These are phyloP conservation scores for Candida peoriensis DNA, from an alignment of 805 yeast genomes.

Conservation along the genomic window DNA sequence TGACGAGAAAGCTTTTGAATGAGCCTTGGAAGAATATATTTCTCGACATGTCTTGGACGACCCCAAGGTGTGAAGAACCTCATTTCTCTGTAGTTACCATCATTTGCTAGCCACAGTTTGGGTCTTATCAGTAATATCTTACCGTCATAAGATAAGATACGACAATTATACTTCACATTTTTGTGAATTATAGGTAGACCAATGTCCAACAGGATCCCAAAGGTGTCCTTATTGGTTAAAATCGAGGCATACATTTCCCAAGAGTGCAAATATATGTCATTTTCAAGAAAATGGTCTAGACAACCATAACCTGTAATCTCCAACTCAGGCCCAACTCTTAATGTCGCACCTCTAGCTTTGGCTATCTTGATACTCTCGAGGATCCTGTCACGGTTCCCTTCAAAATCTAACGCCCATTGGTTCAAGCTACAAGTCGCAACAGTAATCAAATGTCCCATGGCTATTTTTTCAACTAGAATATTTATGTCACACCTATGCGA, in stretches of 20 bases:
- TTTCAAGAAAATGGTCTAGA: constrained; percentile 88
- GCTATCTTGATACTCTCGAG: constrained; percentile 75
- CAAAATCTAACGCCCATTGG: constrained; percentile 99
- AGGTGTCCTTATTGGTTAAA: constrained; percentile 58
- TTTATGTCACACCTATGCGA: neutral
- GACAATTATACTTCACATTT: constrained; percentile 85
- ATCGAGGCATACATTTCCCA: constrained; percentile 94
- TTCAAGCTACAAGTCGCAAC: constrained; percentile 91
- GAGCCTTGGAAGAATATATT: constrained; percentile 62
- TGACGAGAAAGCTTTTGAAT: constrained; percentile 68
- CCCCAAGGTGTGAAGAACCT: constrained; percentile 95
- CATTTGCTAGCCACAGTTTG: constrained; percentile 89
- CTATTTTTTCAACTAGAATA: neutral
- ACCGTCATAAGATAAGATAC: constrained; percentile 77
- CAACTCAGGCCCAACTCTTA: constrained; percentile 95
- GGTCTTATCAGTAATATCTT: constrained; percentile 84
- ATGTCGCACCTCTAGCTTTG: constrained; percentile 64
- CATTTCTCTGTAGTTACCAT: constrained; percentile 98
- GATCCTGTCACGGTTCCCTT: constrained; percentile 92
- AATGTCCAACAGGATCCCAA: constrained; percentile 77
- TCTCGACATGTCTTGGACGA: constrained; percentile 70
- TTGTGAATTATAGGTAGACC: constrained; percentile 94
- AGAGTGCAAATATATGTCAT: constrained; percentile 80
- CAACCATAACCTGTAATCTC: constrained; percentile 95
- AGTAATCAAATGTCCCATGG: constrained; percentile 84